These are phyloP conservation scores for Darksidea phi DNA, from an alignment of 495 filamentous ascomycete genomes.

Conservation along the genomic window DNA sequence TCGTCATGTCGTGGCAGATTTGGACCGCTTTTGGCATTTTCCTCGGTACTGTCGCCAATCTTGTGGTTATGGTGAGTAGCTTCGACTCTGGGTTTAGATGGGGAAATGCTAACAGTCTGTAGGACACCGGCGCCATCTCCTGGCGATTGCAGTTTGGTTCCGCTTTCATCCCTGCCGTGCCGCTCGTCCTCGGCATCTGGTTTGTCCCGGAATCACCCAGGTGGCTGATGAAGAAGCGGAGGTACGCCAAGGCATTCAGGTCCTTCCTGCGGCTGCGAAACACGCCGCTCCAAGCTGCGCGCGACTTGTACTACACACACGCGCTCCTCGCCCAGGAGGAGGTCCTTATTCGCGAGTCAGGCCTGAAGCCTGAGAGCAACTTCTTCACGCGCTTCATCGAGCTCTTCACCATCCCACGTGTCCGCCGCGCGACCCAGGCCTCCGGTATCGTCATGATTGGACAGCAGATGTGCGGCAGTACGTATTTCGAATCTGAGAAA, in stretches of 20 bases:
- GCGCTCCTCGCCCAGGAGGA: conserved; percentile 52
- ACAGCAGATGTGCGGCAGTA: conserved; percentile 74
- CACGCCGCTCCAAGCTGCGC: conserved; percentile 65
- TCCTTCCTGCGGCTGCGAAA: conserved; percentile 62
- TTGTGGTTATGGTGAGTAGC: conserved; percentile 48
- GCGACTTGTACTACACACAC: conserved; percentile 76
- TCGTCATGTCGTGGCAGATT: conserved; percentile 63
- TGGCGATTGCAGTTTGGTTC: conserved; percentile 67
- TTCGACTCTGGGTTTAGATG: background rate
- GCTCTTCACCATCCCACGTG: conserved; percentile 65
- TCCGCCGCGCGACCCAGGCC: conserved; percentile 66
- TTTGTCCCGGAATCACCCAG: conserved; percentile 65
- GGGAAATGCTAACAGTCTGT: background rate
- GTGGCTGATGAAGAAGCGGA: conserved; percentile 63
- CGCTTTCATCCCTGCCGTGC: conserved; percentile 69
- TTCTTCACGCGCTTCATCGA: conserved; percentile 55
- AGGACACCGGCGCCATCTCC: conserved; percentile 53
- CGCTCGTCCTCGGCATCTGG: conserved; percentile 60
- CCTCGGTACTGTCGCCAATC: conserved; percentile 60
- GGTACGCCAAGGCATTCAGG: conserved; percentile 56
- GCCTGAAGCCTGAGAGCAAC: conserved; percentile 23
- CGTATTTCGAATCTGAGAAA: conserved; percentile 10
- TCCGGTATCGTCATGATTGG: conserved; percentile 68
- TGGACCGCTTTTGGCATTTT: conserved; percentile 62
- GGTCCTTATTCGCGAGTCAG: conserved; percentile 41